phyloP scores from a whole-genome alignment of 805 yeast genomes.

The Cyberlindnera mrakii region DNA sequence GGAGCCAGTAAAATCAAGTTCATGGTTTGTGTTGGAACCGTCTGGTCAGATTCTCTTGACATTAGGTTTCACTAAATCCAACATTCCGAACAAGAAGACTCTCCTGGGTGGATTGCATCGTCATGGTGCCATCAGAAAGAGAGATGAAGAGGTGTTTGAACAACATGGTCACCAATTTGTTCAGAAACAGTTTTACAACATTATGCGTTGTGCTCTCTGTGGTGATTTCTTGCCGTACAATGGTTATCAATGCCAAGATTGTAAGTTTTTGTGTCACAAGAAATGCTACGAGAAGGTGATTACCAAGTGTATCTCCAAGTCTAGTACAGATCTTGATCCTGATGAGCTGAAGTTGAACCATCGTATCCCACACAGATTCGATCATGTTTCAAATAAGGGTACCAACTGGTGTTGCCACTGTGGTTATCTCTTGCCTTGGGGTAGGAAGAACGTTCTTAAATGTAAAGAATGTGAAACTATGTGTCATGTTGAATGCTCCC shows the following conservation, averaged over 20 bases:
- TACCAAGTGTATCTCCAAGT: slow-evolving; percentile 76
- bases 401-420: slow-evolving; percentile 99
- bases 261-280: slow-evolving; percentile 74
- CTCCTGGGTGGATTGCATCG: slow-evolving; percentile 71
- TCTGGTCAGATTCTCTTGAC: slow-evolving; percentile 82
- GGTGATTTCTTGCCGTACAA: slow-evolving; percentile 88
- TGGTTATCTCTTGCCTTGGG: slow-evolving; percentile 95
- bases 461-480: slow-evolving; percentile 92
- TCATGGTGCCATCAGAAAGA: slow-evolving; percentile 96
- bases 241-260: slow-evolving; percentile 84
- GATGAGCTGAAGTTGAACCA: slow-evolving; percentile 85
- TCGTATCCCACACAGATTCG: slow-evolving; percentile 95
- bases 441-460: slow-evolving; percentile 84
- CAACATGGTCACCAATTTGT: slow-evolving; percentile 97
- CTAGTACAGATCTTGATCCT: slow-evolving; percentile 60
- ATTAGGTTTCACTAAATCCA: slow-evolving; percentile 72
- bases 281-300: slow-evolving; percentile 77
- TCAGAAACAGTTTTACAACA: slow-evolving; percentile 89
- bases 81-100: slow-evolving; percentile 38
- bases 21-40: slow-evolving; percentile 92
- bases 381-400: slow-evolving; percentile 85
- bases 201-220: slow-evolving; percentile 97
- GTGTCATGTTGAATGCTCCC: slow-evolving; percentile 91
- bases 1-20: slow-evolving; percentile 44
- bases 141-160: slow-evolving; percentile 82